Base-by-base conservation (phyloP, 345 rosid genomes). In the Anastatica hierochuntica region DNA sequence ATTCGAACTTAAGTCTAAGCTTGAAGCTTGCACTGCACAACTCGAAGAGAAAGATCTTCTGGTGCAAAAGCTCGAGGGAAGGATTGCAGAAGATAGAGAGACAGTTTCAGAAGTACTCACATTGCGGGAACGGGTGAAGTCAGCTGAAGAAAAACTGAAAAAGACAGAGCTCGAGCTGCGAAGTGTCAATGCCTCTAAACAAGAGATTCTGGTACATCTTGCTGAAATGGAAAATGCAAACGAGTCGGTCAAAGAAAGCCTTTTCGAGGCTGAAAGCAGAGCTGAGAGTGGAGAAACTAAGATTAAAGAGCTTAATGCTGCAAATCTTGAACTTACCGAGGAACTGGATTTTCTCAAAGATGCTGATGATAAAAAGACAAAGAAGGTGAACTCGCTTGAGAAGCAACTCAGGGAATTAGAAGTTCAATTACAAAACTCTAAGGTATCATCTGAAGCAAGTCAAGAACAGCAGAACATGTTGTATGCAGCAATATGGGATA, bases 401-500 rank as follows among this genome's bases (percentile, higher is more conserved):
- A 92, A 84, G 67, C 96, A 92, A 74, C 17, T 79, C 42, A 75
- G 92, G 51, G 88, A 87, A 9, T 52, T 64, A 18, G 95, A 84
- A 68, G 73, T 78, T 62, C 94, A 81, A 35, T 36, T 77, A 37
- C 87, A 78, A 65, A 78, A 92, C 58, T 72, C 85, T 26, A 87
- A 77, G 70, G 94, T 72, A 23, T 81, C 86, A 43, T 71, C 82
- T 14, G 96, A 87, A 68, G 94, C 79, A 31, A 73, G 84, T 71
- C 96, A 82, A 67, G 98, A 92, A 70, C 96, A 92, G 71, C 96
- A 87, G 53, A 87, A 81, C 60, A 79, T 82, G 98, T 52, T 92
- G 62, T 92, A 92, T 54, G 66, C 95, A 49, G 98, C 98, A 37
- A 92, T 92, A 61, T 92, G 96, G 98, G 98, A 92, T 66, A 92